Evolutionary conservation across 495 filamentous ascomycete genomes (phyloP).

Genomic region (Ascodesmis nigricans): DNA sequence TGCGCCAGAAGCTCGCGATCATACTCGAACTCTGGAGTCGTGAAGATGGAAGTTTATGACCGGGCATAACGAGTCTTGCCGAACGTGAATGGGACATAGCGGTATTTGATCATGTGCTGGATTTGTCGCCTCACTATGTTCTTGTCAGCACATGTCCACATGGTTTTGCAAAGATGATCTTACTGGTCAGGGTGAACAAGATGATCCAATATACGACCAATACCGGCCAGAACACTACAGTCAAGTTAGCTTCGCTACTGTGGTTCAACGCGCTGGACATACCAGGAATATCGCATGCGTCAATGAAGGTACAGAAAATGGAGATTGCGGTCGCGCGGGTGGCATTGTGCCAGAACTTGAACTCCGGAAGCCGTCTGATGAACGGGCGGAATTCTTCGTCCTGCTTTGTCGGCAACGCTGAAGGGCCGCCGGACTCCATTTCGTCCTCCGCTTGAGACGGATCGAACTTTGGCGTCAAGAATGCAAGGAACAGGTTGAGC

Average conservation of each 20-base stretch:
- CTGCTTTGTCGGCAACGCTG: slow-evolving; percentile 67
- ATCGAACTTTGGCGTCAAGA: slow-evolving; percentile 96
- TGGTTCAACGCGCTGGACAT: background rate
- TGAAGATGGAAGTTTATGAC: too few relatives aligned
- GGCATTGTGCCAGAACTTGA: slow-evolving; percentile 97
- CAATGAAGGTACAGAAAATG: slow-evolving; percentile 79
- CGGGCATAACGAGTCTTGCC: slow-evolving; percentile 66
- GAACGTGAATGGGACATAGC: slow-evolving; percentile 87
- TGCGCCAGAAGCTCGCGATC: too few relatives aligned
- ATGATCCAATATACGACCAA: slow-evolving; percentile 97
- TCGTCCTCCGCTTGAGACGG: slow-evolving; percentile 87
- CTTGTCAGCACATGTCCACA: background rate
- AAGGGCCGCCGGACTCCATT: slow-evolving; percentile 74
- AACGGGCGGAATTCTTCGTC: slow-evolving; percentile 96
- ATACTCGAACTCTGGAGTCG: too few relatives aligned
- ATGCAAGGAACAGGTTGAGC: slow-evolving; percentile 96
- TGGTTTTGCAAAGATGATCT: slow-evolving; percentile 8
- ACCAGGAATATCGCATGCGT: slow-evolving; percentile 68
- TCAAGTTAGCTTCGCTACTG: background rate
- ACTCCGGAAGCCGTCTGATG: slow-evolving; percentile 85
- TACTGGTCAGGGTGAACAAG: slow-evolving; percentile 83
- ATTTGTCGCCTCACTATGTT: slow-evolving; percentile 81
- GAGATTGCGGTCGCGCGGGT: slow-evolving; percentile 68
- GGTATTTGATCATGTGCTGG: slow-evolving; percentile 99
- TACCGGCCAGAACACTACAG: slow-evolving; percentile 90